Conservation (phyloP, 176 grass and related monocot species). For the Aegilops speltoides region DNA sequence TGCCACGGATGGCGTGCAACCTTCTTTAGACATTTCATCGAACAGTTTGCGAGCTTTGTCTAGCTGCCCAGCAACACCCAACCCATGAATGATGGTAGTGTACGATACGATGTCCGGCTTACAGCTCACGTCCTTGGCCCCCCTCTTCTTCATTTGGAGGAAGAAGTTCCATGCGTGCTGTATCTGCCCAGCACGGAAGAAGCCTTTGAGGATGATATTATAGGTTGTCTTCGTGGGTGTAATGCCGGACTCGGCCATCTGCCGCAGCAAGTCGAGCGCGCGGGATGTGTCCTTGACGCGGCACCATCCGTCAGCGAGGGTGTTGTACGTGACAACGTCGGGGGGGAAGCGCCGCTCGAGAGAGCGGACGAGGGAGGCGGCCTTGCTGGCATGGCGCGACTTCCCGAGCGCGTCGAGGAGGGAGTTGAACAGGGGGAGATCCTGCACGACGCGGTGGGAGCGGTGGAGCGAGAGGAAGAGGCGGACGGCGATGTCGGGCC, state of each 20-base stretch:
- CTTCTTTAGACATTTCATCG: constrained; percentile 72
- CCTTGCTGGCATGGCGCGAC: constrained; percentile 68
- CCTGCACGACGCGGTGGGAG: constrained; percentile 53
- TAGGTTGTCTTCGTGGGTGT: constrained; percentile 84
- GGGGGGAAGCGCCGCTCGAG: constrained; percentile 57
- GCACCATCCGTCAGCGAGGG: constrained; percentile 88
- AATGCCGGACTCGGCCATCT: constrained; percentile 83
- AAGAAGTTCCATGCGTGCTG: constrained; percentile 76
- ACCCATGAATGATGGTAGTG: constrained; percentile 76
- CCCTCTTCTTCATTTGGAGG: constrained; percentile 91
- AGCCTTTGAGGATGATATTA: constrained; percentile 86
- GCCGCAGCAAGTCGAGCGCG: constrained; percentile 66
- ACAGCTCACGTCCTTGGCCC: constrained; percentile 39
- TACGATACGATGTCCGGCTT: constrained; percentile 75
- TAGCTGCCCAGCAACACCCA: constrained; percentile 69
- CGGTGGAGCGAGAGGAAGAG: constrained; percentile 86
- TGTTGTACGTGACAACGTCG: constrained; percentile 81
- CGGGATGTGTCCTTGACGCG: constrained; percentile 72
- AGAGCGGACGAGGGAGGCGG: constrained; percentile 66
- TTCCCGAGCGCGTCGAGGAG: constrained; percentile 79
- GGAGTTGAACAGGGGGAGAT: constrained; percentile 67
- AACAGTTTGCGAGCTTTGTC: constrained; percentile 61
- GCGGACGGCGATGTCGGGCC: constrained; percentile 73
- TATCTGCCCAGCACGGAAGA: constrained; percentile 74
- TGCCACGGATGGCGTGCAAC: constrained; percentile 57